Evolutionary conservation across 164 flowering plant species (phyloP), one percentile per base, ranked within the genome.

Genomic region (Taxillus chinensis): DNA sequence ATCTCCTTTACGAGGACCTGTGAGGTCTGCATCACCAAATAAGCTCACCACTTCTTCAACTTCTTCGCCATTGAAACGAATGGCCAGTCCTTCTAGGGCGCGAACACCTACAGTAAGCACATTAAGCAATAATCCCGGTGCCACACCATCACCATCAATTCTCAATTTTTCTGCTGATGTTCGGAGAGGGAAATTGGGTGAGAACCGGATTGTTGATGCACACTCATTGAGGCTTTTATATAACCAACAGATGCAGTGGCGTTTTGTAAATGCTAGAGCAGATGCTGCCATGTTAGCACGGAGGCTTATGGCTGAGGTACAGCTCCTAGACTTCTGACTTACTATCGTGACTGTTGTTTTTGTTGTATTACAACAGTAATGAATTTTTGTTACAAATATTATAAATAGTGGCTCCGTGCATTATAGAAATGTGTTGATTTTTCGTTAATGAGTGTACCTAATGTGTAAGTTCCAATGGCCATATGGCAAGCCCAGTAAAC

Each of bases 181-280:
- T 15, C 69, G 85, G 67, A 82, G 86, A 69, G 89, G 85, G 61
- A 90, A 77, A 76, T 57, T 79, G 62, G 93, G 86, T 55, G 96
- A 83, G 63, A 80, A 71, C 69, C 72, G 77, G 60, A 68, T 83
- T 60, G 74, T 60, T 45, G 86, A 87, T 73, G 96, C 87, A 10
- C 93, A 90, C 62, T 63, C 69, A 48, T 70, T 90, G 72, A 85
- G 92, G 75, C 65, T 88, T 41, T 66, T 87, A 39, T 65, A 90
- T 72, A 87, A 88, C 67, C 77, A 88, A 64, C 76, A 80, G 39
- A 62, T 90, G 79, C 96, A 92, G 41, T 92, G 98, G 98, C 79
- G 92, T 16, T 86, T 83, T 71, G 75, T 76, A 5, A 90, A 90
- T 79, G 96, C 95, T 0, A 82, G 83, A 77, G 83, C 80, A 42